These are phyloP conservation scores for Hydrangea macrophylla DNA, from an alignment of 148 eudicot genomes.

Conservation along the genomic window DNA sequence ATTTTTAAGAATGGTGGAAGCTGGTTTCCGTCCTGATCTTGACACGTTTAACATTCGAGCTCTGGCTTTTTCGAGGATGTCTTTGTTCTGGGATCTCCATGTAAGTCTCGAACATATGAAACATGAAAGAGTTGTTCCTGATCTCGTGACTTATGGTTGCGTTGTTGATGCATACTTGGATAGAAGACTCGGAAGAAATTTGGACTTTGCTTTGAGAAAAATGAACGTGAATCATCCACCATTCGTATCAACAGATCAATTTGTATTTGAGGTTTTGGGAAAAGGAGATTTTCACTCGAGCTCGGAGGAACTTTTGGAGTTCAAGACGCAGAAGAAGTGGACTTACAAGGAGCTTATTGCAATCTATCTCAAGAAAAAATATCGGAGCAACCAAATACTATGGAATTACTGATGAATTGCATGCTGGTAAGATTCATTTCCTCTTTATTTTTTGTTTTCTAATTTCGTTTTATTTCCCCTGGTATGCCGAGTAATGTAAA, in stretches of 20 bases:
- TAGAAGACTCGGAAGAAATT: slow-evolving; percentile 64
- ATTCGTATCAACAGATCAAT: slow-evolving; percentile 47
- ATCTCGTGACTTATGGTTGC: slow-evolving; percentile 95
- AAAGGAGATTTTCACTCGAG: slow-evolving; percentile 77
- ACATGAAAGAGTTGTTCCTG: slow-evolving; percentile 63
- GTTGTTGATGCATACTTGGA: slow-evolving; percentile 89
- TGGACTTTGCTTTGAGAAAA: slow-evolving; percentile 66
- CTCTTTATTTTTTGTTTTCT: too few species aligned
- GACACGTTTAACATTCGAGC: slow-evolving; percentile 73
- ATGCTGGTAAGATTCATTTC: slow-evolving; percentile 3
- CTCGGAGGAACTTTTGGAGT: slow-evolving; percentile 82
- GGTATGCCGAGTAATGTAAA: not conserved
- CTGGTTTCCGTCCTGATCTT: slow-evolving; percentile 76
- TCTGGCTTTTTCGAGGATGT: slow-evolving; percentile 81
- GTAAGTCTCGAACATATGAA: slow-evolving; percentile 84
- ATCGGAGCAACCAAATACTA: slow-evolving; percentile 71
- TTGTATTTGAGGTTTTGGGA: slow-evolving; percentile 79
- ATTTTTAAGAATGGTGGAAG: slow-evolving; percentile 69
- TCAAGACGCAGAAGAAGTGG: slow-evolving; percentile 50
- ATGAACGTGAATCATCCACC: slow-evolving; percentile 53
- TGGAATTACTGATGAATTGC: slow-evolving; percentile 73
- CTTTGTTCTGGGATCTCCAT: slow-evolving; percentile 92
- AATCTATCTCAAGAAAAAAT: slow-evolving; percentile 63
- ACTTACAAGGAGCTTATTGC: slow-evolving; percentile 69
- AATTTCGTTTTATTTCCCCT: too few species aligned